A percentile compares a stretch with the other conserved stretches of the same genome.
phyloP scores from a whole-genome alignment of 1,284 basidiomycete species.

The Psilocybe mexicana region DNA sequence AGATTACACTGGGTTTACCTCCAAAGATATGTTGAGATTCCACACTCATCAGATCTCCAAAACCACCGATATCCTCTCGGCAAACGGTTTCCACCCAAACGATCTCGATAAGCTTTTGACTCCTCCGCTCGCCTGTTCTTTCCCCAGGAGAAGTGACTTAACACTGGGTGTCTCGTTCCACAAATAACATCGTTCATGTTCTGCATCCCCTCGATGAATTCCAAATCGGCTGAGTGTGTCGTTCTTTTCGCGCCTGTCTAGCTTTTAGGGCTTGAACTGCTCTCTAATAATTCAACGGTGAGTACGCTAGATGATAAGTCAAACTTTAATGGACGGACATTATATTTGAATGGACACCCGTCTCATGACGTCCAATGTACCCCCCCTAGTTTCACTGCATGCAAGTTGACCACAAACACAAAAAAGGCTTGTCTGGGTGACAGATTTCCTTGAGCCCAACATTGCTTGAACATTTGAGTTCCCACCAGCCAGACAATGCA shows the following conservation, averaged over 20 bases:
- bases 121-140: slow-evolving; percentile 15
- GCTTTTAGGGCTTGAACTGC: slow-evolving; percentile 1
- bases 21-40: slow-evolving; percentile 15
- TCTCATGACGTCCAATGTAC: not conserved
- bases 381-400: not conserved
- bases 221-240: slow-evolving; percentile 14
- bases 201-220: slow-evolving; percentile 15
- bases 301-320: not conserved
- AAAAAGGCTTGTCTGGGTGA: not conserved
- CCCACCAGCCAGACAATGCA: slow-evolving; percentile 1
- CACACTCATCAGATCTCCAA: slow-evolving; percentile 19
- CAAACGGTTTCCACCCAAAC: slow-evolving; percentile 8
- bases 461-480: slow-evolving; percentile 2
- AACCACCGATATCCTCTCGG: slow-evolving; percentile 16
- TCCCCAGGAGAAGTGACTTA: not conserved
- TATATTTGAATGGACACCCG: not conserved
- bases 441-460: slow-evolving; percentile 6
- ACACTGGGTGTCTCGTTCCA: slow-evolving; percentile 20
- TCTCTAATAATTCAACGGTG: not conserved
- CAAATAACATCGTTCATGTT: slow-evolving; percentile 19
- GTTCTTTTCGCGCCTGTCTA: slow-evolving; percentile 5
- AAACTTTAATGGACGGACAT: not conserved
- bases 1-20: slow-evolving; percentile 28
- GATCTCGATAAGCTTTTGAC: slow-evolving; percentile 32
- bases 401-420: not conserved